Evolutionary conservation across 345 rosid species (phyloP).

Genomic region (Melastoma malabathricum): DNA sequence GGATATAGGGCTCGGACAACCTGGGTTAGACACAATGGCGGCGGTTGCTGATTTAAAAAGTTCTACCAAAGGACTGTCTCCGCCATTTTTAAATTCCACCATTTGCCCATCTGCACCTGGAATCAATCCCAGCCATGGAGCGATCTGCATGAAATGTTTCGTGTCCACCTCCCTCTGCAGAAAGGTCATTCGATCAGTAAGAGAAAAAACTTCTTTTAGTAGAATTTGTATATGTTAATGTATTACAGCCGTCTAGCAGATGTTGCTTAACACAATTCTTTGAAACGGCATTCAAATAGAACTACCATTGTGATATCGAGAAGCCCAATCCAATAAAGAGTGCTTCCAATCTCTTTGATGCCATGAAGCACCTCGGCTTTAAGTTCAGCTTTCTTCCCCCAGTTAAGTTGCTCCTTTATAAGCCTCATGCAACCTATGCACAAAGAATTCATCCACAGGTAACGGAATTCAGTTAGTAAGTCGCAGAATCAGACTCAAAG

Average conservation of each 20-base stretch:
- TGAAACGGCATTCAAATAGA: neutral
- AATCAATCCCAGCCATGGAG: constrained; percentile 87
- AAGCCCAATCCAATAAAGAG: constrained; percentile 86
- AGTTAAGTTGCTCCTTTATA: constrained; percentile 75
- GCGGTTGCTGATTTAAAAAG: constrained; percentile 79
- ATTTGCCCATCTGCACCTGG: constrained; percentile 86
- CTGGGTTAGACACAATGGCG: constrained; percentile 62
- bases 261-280: neutral
- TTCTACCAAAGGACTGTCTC: constrained; percentile 71
- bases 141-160: constrained; percentile 81
- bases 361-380: constrained; percentile 80
- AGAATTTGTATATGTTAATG: no score
- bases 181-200: constrained; percentile 10
- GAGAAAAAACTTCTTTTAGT: constrained; percentile 4
- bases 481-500: neutral
- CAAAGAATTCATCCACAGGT: constrained; percentile 2
- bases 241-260: no score
- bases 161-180: constrained; percentile 83
- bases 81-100: constrained; percentile 63
- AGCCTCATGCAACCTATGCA: constrained; percentile 85
- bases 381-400: constrained; percentile 85
- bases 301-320: constrained; percentile 85
- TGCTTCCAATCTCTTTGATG: constrained; percentile 94
- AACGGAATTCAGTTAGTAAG: neutral
- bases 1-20: constrained; percentile 66